These are phyloP conservation scores for Myrica gale DNA, from an alignment of 306 rosid genomes.

Conservation along the genomic window DNA sequence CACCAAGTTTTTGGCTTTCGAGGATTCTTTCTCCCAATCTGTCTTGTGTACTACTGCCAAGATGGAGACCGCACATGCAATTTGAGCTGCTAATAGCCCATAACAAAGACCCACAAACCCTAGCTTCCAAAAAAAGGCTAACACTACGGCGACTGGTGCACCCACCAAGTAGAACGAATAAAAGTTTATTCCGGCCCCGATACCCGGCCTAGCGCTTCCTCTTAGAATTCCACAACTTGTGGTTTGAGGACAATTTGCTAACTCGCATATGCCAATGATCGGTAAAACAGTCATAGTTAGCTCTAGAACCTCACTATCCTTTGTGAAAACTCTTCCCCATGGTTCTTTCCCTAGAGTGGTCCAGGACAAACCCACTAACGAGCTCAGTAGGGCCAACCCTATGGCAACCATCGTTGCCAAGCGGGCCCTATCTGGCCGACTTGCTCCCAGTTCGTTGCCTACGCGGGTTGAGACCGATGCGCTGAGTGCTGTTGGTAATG, in stretches of 20 bases:
- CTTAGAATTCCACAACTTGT: slow-evolving; percentile 66
- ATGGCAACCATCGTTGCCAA: slow-evolving; percentile 50
- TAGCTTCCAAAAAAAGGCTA: slow-evolving; percentile 47
- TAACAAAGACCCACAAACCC: slow-evolving; percentile 71
- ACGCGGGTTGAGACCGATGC: slow-evolving; percentile 61
- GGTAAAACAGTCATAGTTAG: slow-evolving; percentile 52
- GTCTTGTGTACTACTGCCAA: slow-evolving; percentile 49
- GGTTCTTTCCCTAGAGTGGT: slow-evolving; percentile 50
- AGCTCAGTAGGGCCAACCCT: slow-evolving; percentile 43
- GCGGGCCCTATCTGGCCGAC: slow-evolving; percentile 44
- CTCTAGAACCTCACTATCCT: slow-evolving; percentile 46
- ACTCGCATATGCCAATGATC: slow-evolving; percentile 59
- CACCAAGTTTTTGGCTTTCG: slow-evolving; percentile 57
- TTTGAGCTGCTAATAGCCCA: slow-evolving; percentile 63
- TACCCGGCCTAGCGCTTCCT: slow-evolving; percentile 70
- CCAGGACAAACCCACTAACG: slow-evolving; percentile 48
- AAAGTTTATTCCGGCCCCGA: slow-evolving; percentile 58
- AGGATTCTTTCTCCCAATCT: slow-evolving; percentile 63
- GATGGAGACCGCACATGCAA: slow-evolving; percentile 54
- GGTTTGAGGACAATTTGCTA: slow-evolving; percentile 69
- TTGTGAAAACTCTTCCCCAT: slow-evolving; percentile 67
- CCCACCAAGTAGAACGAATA: slow-evolving; percentile 68
- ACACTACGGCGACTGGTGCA: slow-evolving; percentile 53
- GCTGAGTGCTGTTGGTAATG: slow-evolving; percentile 53
- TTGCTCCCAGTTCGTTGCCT: slow-evolving; percentile 62